Evolutionary conservation across 805 yeast genomes (phyloP).

Genomic region (Grigorovia jiainica): DNA sequence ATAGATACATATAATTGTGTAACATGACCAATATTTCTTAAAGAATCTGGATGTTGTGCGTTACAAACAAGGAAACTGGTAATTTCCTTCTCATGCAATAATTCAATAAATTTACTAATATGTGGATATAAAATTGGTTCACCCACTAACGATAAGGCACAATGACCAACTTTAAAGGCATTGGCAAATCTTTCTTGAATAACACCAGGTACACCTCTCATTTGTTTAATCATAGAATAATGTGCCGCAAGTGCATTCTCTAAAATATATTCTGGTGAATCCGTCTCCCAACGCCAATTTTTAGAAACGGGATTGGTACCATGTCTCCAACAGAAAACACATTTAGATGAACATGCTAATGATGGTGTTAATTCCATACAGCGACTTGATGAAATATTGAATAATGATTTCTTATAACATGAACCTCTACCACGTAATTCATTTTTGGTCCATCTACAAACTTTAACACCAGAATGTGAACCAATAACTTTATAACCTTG

Average conservation of each 20-base stretch:
- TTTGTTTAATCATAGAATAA: slow-evolving; percentile 82
- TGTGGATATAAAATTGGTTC: slow-evolving; percentile 93
- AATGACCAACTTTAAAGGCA: slow-evolving; percentile 80
- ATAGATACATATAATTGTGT: slow-evolving; percentile 89
- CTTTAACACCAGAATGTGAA: slow-evolving; percentile 88
- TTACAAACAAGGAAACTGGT: slow-evolving; percentile 88
- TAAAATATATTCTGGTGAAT: slow-evolving; percentile 73
- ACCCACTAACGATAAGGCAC: slow-evolving; percentile 88
- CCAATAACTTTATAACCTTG: slow-evolving; percentile 93
- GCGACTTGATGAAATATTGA: slow-evolving; percentile 81
- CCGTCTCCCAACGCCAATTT: slow-evolving; percentile 94
- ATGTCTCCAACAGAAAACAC: slow-evolving; percentile 97
- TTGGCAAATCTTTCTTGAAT: slow-evolving; percentile 83
- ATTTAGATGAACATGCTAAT: slow-evolving; percentile 85
- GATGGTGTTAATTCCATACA: slow-evolving; percentile 97
- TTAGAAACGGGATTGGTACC: slow-evolving; percentile 96
- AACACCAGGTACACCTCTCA: slow-evolving; percentile 94
- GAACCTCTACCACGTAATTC: slow-evolving; percentile 92
- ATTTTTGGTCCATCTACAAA: slow-evolving; percentile 93
- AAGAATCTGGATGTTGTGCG: slow-evolving; percentile 89
- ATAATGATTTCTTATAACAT: slow-evolving; percentile 85
- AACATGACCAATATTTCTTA: slow-evolving; percentile 59
- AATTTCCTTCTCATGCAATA: slow-evolving; percentile 72
- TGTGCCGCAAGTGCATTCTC: slow-evolving; percentile 85
- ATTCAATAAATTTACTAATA: slow-evolving; percentile 71